Percentiles rank a stretch among this genome's conserved stretches.
Conservation (phyloP, 2,329 filamentous ascomycete genomes). For the Zarea fungicola region DNA sequence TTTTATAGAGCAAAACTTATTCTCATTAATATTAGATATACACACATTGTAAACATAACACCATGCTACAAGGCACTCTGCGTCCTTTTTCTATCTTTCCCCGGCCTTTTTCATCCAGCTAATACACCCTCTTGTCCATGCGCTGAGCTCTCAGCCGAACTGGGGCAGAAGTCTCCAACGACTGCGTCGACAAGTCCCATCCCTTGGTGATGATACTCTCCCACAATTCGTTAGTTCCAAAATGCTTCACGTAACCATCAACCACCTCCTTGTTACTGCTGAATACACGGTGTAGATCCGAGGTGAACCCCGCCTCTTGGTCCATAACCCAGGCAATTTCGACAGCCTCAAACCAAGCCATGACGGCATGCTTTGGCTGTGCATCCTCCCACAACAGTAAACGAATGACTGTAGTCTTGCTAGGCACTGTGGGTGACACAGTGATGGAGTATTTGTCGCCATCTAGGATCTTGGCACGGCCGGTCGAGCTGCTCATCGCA, state of each 20-base stretch:
- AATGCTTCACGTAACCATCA: slow-evolving; percentile 6
- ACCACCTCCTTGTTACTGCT: background rate
- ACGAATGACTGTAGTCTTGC: slow-evolving; percentile 24
- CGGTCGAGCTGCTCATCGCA: slow-evolving; percentile 26
- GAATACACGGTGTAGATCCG: slow-evolving; percentile 2
- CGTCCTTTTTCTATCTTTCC: background rate
- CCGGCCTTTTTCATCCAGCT: background rate
- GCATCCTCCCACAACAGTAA: slow-evolving; percentile 31
- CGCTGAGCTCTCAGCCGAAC: slow-evolving; percentile 25
- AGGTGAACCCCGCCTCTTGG: slow-evolving; percentile 7
- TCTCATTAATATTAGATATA: background rate
- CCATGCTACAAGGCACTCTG: background rate
- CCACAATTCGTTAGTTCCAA: slow-evolving; percentile 21
- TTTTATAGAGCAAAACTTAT: slow-evolving; percentile 11
- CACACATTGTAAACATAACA: background rate
- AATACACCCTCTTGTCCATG: slow-evolving; percentile 20
- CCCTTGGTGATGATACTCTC: slow-evolving; percentile 23
- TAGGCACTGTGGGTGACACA: slow-evolving; percentile 3
- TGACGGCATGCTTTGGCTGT: slow-evolving; percentile 25
- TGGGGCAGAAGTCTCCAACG: slow-evolving; percentile 33
- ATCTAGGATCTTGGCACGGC: slow-evolving; percentile 25
- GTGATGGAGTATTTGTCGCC: slow-evolving; percentile 14
- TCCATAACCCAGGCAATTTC: slow-evolving; percentile 31
- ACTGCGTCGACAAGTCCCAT: slow-evolving; percentile 31
- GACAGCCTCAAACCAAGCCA: slow-evolving; percentile 34